These are phyloP conservation scores for Cryptococcus sp. DNA, from an alignment of 1,284 basidiomycete species.

Conservation along the genomic window DNA sequence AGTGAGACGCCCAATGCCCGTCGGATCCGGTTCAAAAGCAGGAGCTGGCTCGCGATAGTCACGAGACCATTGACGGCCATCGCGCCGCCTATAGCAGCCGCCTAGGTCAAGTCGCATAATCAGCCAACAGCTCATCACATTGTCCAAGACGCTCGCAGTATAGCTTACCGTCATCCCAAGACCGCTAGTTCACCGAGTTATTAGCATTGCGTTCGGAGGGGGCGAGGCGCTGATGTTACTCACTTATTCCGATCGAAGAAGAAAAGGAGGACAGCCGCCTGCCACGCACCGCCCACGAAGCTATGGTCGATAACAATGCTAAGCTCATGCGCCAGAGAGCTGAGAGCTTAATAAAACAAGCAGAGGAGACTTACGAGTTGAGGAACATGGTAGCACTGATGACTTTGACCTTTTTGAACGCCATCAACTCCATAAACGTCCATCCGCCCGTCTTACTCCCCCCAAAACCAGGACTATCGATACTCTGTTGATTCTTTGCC, in stretches of 20 bases:
- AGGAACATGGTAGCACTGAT: slow-evolving; percentile 42
- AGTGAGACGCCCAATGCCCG: slow-evolving; percentile 36
- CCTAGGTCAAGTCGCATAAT: slow-evolving; percentile 9
- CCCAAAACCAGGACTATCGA: slow-evolving; percentile 2
- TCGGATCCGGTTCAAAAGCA: slow-evolving; percentile 44
- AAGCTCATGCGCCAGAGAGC: background rate
- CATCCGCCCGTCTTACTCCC: slow-evolving; percentile 20
- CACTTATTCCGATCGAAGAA: slow-evolving; percentile 48
- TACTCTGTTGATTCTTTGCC: slow-evolving; percentile 12
- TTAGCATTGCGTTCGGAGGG: slow-evolving; percentile 6
- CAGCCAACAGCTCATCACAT: background rate
- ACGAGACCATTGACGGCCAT: slow-evolving; percentile 48
- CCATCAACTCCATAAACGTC: slow-evolving; percentile 45
- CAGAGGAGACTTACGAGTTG: slow-evolving; percentile 35
- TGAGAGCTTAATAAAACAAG: too few species aligned
- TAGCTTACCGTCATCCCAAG: slow-evolving; percentile 42
- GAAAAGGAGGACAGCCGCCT: slow-evolving; percentile 44
- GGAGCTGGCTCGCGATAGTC: slow-evolving; percentile 46
- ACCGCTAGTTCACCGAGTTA: slow-evolving; percentile 26
- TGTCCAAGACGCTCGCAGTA: background rate
- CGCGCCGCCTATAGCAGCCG: slow-evolving; percentile 46
- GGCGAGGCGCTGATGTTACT: slow-evolving; percentile 9
- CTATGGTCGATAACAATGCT: slow-evolving; percentile 14
- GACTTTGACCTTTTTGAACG: slow-evolving; percentile 34
- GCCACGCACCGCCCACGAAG: slow-evolving; percentile 46